Conservation (phyloP, 2,329 filamentous ascomycete species). For the Hirsutella minnesotensis region DNA sequence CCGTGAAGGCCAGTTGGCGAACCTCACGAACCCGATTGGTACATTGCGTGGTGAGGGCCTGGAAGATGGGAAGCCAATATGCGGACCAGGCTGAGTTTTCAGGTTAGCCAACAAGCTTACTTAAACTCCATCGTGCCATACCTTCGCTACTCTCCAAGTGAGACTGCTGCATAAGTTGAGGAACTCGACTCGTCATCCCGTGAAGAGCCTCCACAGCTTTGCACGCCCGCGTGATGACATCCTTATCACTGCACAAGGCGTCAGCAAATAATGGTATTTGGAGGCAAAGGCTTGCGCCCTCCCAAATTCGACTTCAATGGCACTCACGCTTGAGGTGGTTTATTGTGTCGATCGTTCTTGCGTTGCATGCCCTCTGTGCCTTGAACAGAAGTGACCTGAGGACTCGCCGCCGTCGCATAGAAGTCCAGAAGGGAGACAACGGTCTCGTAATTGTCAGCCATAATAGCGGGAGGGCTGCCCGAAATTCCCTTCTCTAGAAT, state of each 20-base stretch:
- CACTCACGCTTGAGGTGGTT: conserved; percentile 15
- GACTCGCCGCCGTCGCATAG: conserved; percentile 73
- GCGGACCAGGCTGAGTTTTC: conserved; percentile 68
- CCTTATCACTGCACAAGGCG: conserved; percentile 13
- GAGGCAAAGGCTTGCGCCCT: neutral
- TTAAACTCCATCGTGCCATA: conserved; percentile 21
- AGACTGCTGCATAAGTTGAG: conserved; percentile 80
- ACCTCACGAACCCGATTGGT: conserved; percentile 92
- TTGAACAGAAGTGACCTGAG: conserved; percentile 60
- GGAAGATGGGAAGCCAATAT: conserved; percentile 94
- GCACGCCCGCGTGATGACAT: conserved; percentile 63
- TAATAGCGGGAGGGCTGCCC: conserved; percentile 69
- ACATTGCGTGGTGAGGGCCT: conserved; percentile 78
- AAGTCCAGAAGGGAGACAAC: conserved; percentile 76
- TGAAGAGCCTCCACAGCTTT: conserved; percentile 76
- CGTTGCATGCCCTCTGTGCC: conserved; percentile 41
- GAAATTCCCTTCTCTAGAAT: conserved; percentile 71
- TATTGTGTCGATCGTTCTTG: conserved; percentile 16
- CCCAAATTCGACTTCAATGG: no score
- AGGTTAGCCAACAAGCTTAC: neutral
- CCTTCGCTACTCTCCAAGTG: conserved; percentile 81
- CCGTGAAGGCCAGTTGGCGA: conserved; percentile 75
- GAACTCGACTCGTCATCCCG: conserved; percentile 69
- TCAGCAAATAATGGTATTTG: neutral
- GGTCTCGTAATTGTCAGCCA: conserved; percentile 90